These are phyloP conservation scores for Murraya paniculata DNA, from an alignment of 345 rosid species.

Conservation along the genomic window DNA sequence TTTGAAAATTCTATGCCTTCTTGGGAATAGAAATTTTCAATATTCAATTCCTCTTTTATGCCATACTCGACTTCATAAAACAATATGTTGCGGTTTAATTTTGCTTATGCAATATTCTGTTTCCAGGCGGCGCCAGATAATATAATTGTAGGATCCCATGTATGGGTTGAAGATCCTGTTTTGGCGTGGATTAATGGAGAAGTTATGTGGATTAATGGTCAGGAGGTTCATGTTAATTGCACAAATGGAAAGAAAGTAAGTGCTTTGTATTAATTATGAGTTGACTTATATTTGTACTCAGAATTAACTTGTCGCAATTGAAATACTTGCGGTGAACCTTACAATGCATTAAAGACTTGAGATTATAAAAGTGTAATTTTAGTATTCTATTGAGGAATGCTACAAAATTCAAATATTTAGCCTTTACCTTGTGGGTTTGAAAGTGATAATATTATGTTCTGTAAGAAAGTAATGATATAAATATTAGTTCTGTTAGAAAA, in stretches of 20 bases:
- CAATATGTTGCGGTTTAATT: not conserved
- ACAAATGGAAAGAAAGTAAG: conserved; percentile 60
- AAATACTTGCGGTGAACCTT: not conserved
- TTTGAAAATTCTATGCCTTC: not conserved
- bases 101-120: conserved; percentile 12
- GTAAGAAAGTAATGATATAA: not conserved
- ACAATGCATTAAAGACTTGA: not conserved
- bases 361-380: not conserved
- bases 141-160: conserved; percentile 76
- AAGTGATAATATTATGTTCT: not conserved
- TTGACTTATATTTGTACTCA: not conserved
- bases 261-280: not conserved
- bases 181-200: conserved; percentile 77
- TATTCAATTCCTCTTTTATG: not conserved
- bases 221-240: conserved; percentile 45
- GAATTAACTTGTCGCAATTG: not conserved
- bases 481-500: not conserved
- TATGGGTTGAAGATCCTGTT: conserved; percentile 76
- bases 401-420: not conserved
- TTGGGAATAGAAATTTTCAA: not conserved
- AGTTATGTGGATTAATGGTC: conserved; percentile 52
- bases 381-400: not conserved
- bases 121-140: conserved; percentile 67
- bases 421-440: not conserved
- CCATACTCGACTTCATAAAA: not conserved